Percentiles rank a stretch among this genome's conserved stretches.
These are phyloP conservation scores for Ustilago tritici DNA, from an alignment of 1,284 basidiomycete genomes.

Conservation along the genomic window DNA sequence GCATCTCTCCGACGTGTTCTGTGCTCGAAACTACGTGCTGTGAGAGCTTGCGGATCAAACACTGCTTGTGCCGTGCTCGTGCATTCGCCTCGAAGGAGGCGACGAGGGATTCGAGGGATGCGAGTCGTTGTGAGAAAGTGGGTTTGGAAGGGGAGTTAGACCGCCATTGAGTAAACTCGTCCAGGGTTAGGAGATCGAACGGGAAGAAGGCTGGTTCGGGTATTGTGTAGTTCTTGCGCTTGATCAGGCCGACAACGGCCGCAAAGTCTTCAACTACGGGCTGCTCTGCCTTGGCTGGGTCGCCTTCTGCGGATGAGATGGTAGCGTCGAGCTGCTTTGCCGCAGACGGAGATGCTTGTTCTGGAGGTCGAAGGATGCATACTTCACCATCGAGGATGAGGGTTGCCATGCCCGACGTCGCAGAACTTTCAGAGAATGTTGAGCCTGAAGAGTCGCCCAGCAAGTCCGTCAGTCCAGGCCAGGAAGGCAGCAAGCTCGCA, in stretches of 20 bases:
- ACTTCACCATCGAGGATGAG: slow-evolving; percentile 62
- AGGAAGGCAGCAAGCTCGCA: slow-evolving; percentile 16
- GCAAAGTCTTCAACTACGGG: slow-evolving; percentile 54
- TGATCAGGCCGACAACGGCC: slow-evolving; percentile 43
- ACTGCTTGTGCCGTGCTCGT: slow-evolving; percentile 1
- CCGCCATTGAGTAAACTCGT: slow-evolving; percentile 52
- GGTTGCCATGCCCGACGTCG: not conserved
- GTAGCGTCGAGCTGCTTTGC: slow-evolving; percentile 23
- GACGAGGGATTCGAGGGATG: slow-evolving; percentile 24
- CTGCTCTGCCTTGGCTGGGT: slow-evolving; percentile 1
- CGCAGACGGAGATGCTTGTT: slow-evolving; percentile 36
- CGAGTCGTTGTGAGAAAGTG: slow-evolving; percentile 39
- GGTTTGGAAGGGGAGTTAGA: not conserved
- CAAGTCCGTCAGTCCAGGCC: slow-evolving; percentile 20
- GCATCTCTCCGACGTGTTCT: slow-evolving; percentile 22
- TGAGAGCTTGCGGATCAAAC: slow-evolving; percentile 36
- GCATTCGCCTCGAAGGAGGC: slow-evolving; percentile 27
- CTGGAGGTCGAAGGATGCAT: slow-evolving; percentile 41
- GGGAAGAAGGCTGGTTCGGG: slow-evolving; percentile 50
- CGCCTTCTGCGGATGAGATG: not conserved
- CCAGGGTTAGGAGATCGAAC: slow-evolving; percentile 54
- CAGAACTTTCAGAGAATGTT: not conserved
- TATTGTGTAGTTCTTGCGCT: slow-evolving; percentile 32
- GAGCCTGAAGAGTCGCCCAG: not conserved
- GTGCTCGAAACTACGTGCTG: slow-evolving; percentile 28